Conservation (phyloP, 345 rosid genomes). For the Anastatica hierochuntica region DNA sequence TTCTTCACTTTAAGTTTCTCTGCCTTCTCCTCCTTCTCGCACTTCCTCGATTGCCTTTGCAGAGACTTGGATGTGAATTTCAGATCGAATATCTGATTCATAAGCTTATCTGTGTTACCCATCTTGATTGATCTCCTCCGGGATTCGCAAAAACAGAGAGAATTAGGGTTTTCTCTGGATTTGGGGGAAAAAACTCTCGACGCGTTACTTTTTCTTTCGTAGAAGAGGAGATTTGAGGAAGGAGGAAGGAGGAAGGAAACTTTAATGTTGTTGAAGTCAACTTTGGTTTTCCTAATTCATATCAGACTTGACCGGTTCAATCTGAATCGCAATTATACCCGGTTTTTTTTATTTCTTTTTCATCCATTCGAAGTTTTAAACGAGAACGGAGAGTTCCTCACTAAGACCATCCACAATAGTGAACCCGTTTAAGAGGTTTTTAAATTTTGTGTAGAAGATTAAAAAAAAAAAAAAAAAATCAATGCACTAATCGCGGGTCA, state of each 20-base stretch:
- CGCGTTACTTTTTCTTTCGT: too few species aligned
- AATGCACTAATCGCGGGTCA: too few species aligned
- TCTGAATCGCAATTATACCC: background rate
- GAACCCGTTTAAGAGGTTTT: too few species aligned
- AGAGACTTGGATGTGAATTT: constrained; percentile 86
- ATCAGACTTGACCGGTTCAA: constrained; percentile 6
- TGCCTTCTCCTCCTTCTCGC: constrained; percentile 98
- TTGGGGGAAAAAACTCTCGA: constrained; percentile 6
- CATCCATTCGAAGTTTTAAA: too few species aligned
- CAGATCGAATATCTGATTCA: constrained; percentile 95
- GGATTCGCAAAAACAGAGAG: background rate
- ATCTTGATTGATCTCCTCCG: constrained; percentile 23
- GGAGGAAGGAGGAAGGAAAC: background rate
- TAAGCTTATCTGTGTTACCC: constrained; percentile 88
- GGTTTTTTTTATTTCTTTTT: too few species aligned
- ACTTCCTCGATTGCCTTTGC: constrained; percentile 80
- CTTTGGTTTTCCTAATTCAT: constrained; percentile 4
- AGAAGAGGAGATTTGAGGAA: too few species aligned
- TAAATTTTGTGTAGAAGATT: too few species aligned
- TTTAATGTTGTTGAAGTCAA: constrained; percentile 2
- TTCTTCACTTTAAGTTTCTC: constrained; percentile 89
- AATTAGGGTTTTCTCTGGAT: constrained; percentile 17
- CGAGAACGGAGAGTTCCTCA: too few species aligned
- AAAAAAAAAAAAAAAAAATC: too few species aligned
- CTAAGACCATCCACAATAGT: too few species aligned